These are phyloP conservation scores for Penicillium diatomitis DNA, from an alignment of 495 filamentous ascomycete species.

Conservation along the genomic window DNA sequence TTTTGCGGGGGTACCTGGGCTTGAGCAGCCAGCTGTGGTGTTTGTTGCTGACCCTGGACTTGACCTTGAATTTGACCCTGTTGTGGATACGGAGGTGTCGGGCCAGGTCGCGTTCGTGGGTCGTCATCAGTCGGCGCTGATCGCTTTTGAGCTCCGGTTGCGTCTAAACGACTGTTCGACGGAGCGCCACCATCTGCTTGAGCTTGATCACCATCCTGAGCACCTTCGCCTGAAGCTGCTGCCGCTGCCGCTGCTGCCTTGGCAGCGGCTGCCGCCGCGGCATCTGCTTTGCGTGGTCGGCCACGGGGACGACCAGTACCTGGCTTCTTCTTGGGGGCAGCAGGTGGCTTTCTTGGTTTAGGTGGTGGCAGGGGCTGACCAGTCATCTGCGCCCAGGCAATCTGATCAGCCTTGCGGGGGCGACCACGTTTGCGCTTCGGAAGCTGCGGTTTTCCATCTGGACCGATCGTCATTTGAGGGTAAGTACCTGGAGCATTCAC, in stretches of 20 bases:
- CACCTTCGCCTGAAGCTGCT: conserved; percentile 12
- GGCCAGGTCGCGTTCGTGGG: conserved; percentile 23
- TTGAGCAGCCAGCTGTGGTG: conserved; percentile 1
- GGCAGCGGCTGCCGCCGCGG: conserved; percentile 25
- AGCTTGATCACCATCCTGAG: conserved; percentile 3
- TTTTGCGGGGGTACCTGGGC: neutral
- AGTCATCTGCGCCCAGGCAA: conserved; percentile 17
- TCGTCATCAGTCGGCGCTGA: conserved; percentile 21
- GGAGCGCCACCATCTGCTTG: conserved; percentile 1
- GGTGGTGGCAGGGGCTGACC: conserved; percentile 19
- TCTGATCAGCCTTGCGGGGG: conserved; percentile 31
- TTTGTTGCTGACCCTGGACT: neutral
- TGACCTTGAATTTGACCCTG: conserved; percentile 3
- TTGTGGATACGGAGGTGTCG: conserved; percentile 20
- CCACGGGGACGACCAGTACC: conserved; percentile 32
- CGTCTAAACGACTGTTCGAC: conserved; percentile 6
- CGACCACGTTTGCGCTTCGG: conserved; percentile 32
- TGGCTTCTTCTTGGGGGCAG: conserved; percentile 14
- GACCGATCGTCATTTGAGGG: conserved; percentile 15
- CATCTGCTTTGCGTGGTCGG: conserved; percentile 31
- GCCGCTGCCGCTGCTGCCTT: conserved; percentile 20
- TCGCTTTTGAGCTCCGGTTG: conserved; percentile 21
- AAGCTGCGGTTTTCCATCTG: conserved; percentile 26
- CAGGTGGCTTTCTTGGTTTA: conserved; percentile 21
- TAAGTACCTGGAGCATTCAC: conserved; percentile 5